A percentile compares a stretch with the other conserved stretches of the same genome.
These are phyloP conservation scores for Ruellia speciosa DNA, from an alignment of 305 asterid genomes.

Conservation along the genomic window DNA sequence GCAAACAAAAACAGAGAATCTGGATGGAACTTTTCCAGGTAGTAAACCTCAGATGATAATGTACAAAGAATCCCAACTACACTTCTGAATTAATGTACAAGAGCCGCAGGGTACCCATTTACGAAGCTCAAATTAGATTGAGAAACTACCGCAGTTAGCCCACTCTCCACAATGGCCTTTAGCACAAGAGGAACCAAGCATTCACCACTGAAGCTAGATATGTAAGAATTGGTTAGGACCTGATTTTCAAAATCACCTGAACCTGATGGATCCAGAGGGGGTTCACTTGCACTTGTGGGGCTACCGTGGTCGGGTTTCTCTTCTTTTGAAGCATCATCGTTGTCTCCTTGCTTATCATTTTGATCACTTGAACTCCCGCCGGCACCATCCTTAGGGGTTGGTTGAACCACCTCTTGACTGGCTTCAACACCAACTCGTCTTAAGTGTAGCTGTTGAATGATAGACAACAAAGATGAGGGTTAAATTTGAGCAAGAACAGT, in stretches of 20 bases:
- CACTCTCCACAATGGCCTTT: slow-evolving; percentile 24
- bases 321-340: slow-evolving; percentile 39
- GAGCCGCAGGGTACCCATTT: slow-evolving; percentile 24
- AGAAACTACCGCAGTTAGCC: slow-evolving; percentile 20
- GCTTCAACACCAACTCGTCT: slow-evolving; percentile 84
- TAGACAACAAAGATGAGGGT: slow-evolving; percentile 5
- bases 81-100: slow-evolving; percentile 36
- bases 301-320: slow-evolving; percentile 30
- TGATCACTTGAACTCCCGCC: slow-evolving; percentile 68
- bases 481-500: neutral
- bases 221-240: slow-evolving; percentile 24
- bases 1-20: too few species aligned
- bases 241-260: slow-evolving; percentile 38
- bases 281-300: slow-evolving; percentile 32
- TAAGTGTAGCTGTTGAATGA: slow-evolving; percentile 65
- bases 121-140: slow-evolving; percentile 19
- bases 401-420: slow-evolving; percentile 45
- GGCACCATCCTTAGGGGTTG: slow-evolving; percentile 37
- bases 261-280: slow-evolving; percentile 41
- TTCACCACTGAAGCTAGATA: slow-evolving; percentile 18
- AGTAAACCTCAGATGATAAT: slow-evolving; percentile 19
- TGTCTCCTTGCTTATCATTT: slow-evolving; percentile 31
- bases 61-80: slow-evolving; percentile 30
- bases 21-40: neutral
- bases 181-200: slow-evolving; percentile 20